Base-by-base conservation (phyloP, 2,329 filamentous ascomycete species). In the Colletotrichum sp. region DNA sequence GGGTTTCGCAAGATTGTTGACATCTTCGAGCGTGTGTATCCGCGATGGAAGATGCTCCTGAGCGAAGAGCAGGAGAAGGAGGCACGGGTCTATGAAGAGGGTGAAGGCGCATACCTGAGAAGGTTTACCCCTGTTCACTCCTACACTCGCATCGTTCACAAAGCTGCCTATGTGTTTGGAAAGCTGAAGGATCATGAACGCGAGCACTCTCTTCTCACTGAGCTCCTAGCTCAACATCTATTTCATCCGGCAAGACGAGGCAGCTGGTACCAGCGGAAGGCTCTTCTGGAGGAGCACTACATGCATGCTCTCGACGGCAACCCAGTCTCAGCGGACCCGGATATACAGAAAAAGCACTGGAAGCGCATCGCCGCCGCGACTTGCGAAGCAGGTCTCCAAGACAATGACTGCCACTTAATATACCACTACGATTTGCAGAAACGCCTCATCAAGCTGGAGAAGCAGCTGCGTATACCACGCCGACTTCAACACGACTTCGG, bases 381-480 rank as follows among this genome's bases (percentile, higher is more conserved):
- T 0, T 98, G 97, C 81, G 96, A 98, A 83, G 88, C 91, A 55
- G 97, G 95, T 1, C 88, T 99, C 1, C 94, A 98, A 82, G 97
- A 99, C 80, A 92, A 92, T 32, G 91, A 97, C 72, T 98, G 96
- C 75, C 97, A 99, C 83, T 85, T 98, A 28, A 97, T 98, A 75
- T 96, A 95, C 82, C 96, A 99, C 82, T 95, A 98, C 81, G 96
- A 98, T 80, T 87, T 99, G 8, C 96, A 98, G 83, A 98, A 98
- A 83, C 93, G 97, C 2, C 91, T 98, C n/a, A 90, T 91, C 66
- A 98, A 98, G 84, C 90, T 99, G 1, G 97, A 99, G 83, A 96
- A 93, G 81, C 91, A 92, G 43, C 88, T 98, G 8, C 95, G 94
- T 76, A 91, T 98, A 26, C 93, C 95, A 0, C 95, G 95, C 80